These are phyloP conservation scores for Zizania latifolia DNA, from an alignment of 176 grass and related monocot species.

Conservation along the genomic window DNA sequence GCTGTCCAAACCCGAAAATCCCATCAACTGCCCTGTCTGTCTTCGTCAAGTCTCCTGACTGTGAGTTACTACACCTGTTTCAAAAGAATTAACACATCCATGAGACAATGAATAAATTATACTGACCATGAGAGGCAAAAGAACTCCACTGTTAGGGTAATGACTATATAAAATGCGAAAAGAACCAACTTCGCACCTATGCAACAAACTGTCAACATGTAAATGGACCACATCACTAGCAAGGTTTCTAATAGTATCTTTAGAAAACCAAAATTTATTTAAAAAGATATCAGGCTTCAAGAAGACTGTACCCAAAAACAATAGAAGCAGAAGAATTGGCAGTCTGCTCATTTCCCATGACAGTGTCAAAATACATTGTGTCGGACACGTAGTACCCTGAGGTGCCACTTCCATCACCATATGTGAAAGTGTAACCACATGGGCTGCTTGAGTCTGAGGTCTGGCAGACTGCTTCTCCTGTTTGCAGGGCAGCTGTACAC, in stretches of 20 bases:
- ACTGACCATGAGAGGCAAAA: not conserved
- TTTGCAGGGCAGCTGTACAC: conserved; percentile 68
- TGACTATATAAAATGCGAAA: not conserved
- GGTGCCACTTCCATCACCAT: conserved; percentile 92
- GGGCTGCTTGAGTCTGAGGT: conserved; percentile 32
- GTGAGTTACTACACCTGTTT: conserved; percentile 85
- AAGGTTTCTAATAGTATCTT: conserved; percentile 4
- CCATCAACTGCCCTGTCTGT: conserved; percentile 91
- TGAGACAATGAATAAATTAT: conserved; percentile 4
- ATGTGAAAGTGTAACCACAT: conserved; percentile 85
- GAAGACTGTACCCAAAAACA: conserved; percentile 78
- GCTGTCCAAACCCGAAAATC: conserved; percentile 94
- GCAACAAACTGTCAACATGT: conserved; percentile 16
- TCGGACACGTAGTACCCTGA: conserved; percentile 92
- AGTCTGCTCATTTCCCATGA: conserved; percentile 59
- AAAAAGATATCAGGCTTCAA: not conserved
- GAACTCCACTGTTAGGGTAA: not conserved
- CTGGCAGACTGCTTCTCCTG: conserved; percentile 74
- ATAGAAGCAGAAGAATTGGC: conserved; percentile 82
- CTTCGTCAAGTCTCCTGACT: conserved; percentile 83
- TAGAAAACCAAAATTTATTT: not conserved
- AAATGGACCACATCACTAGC: conserved; percentile 17
- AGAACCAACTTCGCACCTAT: not conserved
- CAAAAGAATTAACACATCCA: conserved; percentile 13
- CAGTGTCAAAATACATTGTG: conserved; percentile 65